phyloP scores from a whole-genome alignment of 2,329 filamentous ascomycete species.

The Didymella exigua region DNA sequence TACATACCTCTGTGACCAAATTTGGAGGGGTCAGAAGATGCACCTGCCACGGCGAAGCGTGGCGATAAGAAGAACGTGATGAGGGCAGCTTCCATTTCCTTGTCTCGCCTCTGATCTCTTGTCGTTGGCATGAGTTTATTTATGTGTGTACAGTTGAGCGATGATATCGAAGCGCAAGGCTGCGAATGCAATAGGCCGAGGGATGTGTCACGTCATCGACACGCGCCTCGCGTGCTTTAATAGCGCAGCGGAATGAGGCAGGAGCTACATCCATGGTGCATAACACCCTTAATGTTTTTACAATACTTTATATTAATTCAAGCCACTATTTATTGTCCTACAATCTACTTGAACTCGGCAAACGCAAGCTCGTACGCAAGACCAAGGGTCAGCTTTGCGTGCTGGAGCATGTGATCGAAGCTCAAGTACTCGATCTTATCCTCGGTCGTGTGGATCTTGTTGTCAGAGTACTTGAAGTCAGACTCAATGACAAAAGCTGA shows the following conservation, averaged over 20 bases:
- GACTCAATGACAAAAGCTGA: conserved; percentile 79
- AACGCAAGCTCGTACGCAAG: conserved; percentile 85
- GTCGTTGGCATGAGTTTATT: conserved; percentile 32
- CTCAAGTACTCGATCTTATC: conserved; percentile 74
- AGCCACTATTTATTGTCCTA: neutral
- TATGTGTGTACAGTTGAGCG: neutral
- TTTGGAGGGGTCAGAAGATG: conserved; percentile 81
- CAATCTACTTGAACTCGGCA: conserved; percentile 64
- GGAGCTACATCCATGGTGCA: neutral
- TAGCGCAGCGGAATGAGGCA: neutral
- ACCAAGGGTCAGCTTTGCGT: conserved; percentile 81
- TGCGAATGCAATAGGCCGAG: conserved; percentile 15
- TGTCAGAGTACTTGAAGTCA: conserved; percentile 67
- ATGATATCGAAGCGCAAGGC: neutral
- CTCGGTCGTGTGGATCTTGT: conserved; percentile 72
- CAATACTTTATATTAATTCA: neutral
- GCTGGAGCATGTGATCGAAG: conserved; percentile 91
- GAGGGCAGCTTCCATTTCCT: conserved; percentile 69
- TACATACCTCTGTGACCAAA: conserved; percentile 82
- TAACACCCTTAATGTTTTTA: neutral
- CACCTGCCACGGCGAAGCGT: conserved; percentile 86
- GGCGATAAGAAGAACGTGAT: conserved; percentile 80
- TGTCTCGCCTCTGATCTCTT: conserved; percentile 29
- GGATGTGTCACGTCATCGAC: conserved; percentile 28
- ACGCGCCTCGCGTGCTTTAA: conserved; percentile 18